These are phyloP conservation scores for Chlorophyllum brunneum DNA, from an alignment of 768 basidiomycete genomes.

Conservation along the genomic window DNA sequence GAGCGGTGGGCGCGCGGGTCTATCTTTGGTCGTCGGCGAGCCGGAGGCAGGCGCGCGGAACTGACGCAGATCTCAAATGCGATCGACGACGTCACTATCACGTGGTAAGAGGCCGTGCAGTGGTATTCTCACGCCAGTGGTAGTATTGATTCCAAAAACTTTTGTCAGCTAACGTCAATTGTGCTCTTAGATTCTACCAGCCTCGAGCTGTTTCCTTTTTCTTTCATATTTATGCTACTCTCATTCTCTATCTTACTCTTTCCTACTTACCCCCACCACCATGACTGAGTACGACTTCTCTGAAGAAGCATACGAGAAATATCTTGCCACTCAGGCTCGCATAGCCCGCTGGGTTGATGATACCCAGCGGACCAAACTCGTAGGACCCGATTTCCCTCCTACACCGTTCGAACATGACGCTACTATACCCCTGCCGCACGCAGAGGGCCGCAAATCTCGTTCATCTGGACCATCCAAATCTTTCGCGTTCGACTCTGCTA, in stretches of 20 bases:
- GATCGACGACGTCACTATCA: too few relatives aligned
- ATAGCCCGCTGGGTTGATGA: constrained; percentile 17
- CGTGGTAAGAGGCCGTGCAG: too few relatives aligned
- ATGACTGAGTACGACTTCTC: constrained; percentile 20
- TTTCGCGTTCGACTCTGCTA: not conserved
- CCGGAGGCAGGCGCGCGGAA: too few relatives aligned
- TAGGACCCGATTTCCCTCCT: constrained; percentile 12
- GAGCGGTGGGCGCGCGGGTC: too few relatives aligned
- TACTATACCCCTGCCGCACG: not conserved
- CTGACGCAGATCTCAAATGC: too few relatives aligned
- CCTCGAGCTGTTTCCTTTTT: too few relatives aligned
- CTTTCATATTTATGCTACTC: constrained; percentile 11
- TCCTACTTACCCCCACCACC: not conserved
- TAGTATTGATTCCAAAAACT: too few relatives aligned
- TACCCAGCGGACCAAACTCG: constrained; percentile 11
- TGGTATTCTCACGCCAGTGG: too few relatives aligned
- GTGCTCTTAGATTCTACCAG: too few relatives aligned
- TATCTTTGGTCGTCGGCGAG: too few relatives aligned
- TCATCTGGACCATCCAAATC: too few relatives aligned
- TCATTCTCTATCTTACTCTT: not conserved
- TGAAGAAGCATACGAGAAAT: constrained; percentile 14
- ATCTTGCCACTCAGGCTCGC: constrained; percentile 15
- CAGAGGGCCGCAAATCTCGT: not conserved
- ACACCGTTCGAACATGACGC: constrained; percentile 5
- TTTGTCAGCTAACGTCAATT: too few relatives aligned